phyloP scores from a whole-genome alignment of 23 red algal species.

The Gracilaria vermiculophylla region DNA sequence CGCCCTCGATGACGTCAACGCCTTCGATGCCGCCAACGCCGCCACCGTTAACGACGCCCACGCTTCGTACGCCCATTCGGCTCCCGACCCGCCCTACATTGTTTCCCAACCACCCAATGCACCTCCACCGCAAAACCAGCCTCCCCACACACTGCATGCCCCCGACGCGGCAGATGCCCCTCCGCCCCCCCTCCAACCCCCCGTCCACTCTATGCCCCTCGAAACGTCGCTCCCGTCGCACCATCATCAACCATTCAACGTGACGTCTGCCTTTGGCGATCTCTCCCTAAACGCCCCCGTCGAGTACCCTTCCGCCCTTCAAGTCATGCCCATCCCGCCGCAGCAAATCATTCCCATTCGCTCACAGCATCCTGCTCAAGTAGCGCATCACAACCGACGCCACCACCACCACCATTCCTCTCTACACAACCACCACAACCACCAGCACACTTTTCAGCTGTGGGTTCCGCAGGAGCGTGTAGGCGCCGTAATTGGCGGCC shows the following conservation, averaged over 20 bases:
- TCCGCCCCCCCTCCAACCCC: not conserved
- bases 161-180: not conserved
- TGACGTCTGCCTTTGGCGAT: slow-evolving; percentile 20
- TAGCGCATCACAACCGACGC: slow-evolving; percentile 27
- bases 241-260: not conserved
- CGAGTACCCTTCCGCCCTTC: slow-evolving; percentile 31
- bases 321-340: slow-evolving; percentile 29
- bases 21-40: too few relatives aligned
- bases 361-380: slow-evolving; percentile 37
- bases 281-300: slow-evolving; percentile 15
- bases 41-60: too few relatives aligned
- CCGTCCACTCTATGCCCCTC: not conserved
- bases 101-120: not conserved
- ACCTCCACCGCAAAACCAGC: not conserved
- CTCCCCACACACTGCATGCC: not conserved
- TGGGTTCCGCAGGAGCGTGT: slow-evolving; percentile 94
- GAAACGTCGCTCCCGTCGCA: slow-evolving; percentile 14
- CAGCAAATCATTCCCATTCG: slow-evolving; percentile 46
- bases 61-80: too few relatives aligned
- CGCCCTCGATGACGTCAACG: too few relatives aligned
- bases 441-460: slow-evolving; percentile 43
- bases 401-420: slow-evolving; percentile 19
- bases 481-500: slow-evolving; percentile 86
- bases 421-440: slow-evolving; percentile 19
- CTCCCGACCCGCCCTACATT: not conserved